These are phyloP conservation scores for Apiotrichum sp. DNA, from an alignment of 1,284 basidiomycete genomes.

Conservation along the genomic window DNA sequence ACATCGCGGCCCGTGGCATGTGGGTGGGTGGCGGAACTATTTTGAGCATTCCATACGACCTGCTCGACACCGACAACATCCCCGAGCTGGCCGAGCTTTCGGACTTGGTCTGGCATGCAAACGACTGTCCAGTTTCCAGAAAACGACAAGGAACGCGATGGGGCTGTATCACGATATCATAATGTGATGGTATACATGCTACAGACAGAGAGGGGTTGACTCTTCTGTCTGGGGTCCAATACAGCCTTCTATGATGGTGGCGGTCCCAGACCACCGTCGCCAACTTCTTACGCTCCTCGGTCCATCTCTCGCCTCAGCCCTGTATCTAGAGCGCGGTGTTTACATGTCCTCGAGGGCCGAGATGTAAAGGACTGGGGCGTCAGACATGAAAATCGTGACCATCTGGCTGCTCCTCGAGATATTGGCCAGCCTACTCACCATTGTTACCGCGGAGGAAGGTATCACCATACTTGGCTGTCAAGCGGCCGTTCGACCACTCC, in stretches of 20 bases:
- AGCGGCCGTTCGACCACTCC: conserved; percentile 79
- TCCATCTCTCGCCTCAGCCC: background rate
- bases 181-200: background rate
- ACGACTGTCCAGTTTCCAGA: no score
- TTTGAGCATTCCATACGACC: no score
- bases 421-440: conserved; percentile 55
- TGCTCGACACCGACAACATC: no score
- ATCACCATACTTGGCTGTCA: conserved; percentile 87
- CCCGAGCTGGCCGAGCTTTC: no score
- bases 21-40: no score
- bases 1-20: no score
- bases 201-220: background rate
- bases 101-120: no score
- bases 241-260: background rate
- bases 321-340: background rate
- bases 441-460: conserved; percentile 96
- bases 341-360: conserved; percentile 49
- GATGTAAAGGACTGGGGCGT: conserved; percentile 49
- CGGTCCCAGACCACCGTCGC: background rate
- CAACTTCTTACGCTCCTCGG: background rate
- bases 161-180: no score
- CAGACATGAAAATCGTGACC: background rate
- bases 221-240: no score
- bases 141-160: no score
- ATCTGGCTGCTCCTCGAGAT: background rate